Evolutionary conservation across 1,284 basidiomycete genomes (phyloP).

Genomic region (Cryptococcus sp.): DNA sequence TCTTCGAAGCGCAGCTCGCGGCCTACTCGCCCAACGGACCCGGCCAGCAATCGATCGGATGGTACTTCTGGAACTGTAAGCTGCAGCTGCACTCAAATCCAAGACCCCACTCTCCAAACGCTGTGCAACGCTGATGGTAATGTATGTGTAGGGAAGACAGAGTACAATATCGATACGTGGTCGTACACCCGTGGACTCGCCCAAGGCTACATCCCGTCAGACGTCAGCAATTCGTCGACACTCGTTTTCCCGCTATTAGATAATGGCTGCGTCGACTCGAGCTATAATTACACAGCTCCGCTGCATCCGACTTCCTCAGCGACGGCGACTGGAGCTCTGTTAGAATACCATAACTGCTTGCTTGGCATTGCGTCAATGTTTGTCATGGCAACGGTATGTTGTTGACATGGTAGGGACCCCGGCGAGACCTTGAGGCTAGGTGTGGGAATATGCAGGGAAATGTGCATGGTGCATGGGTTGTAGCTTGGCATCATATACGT

Average conservation of each 20-base stretch:
- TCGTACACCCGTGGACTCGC: slow-evolving; percentile 24
- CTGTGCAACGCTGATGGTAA: too few species aligned
- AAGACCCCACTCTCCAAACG: too few species aligned
- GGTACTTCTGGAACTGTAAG: slow-evolving; percentile 44
- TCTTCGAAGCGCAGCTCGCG: slow-evolving; percentile 46
- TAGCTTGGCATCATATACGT: too few species aligned
- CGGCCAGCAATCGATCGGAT: slow-evolving; percentile 28
- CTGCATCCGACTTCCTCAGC: slow-evolving; percentile 8
- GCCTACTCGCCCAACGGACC: slow-evolving; percentile 33
- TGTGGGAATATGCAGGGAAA: too few species aligned
- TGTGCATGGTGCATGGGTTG: too few species aligned
- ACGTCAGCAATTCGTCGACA: slow-evolving; percentile 39
- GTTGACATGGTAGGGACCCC: too few species aligned
- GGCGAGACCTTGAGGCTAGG: too few species aligned
- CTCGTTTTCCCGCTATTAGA: slow-evolving; percentile 35
- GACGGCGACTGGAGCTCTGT: too few species aligned
- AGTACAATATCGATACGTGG: slow-evolving; percentile 41
- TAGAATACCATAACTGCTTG: too few species aligned
- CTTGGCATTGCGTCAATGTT: too few species aligned
- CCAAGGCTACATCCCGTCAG: slow-evolving; percentile 40
- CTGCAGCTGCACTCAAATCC: neutral
- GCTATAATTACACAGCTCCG: slow-evolving; percentile 40
- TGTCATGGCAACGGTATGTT: too few species aligned
- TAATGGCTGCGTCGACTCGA: slow-evolving; percentile 42
- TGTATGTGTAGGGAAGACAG: slow-evolving; percentile 31